Conservation (phyloP, 768 basidiomycete genomes). For the Leccinum pellstonianum region DNA sequence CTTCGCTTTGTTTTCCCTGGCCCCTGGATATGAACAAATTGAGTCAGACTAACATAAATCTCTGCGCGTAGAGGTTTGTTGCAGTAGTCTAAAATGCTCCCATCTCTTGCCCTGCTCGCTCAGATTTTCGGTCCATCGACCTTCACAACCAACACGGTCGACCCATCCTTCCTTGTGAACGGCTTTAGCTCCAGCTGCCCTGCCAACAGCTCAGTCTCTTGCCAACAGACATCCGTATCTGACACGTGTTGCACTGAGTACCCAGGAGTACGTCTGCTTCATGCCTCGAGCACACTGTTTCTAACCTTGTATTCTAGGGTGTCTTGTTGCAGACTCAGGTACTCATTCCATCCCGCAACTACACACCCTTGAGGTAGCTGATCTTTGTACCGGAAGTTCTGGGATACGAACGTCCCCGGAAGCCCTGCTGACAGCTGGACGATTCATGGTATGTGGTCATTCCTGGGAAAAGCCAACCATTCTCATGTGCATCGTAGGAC, state of each 20-base stretch:
- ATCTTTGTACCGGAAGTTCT: conserved; percentile 48
- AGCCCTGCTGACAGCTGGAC: conserved; percentile 73
- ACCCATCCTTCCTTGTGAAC: conserved; percentile 29
- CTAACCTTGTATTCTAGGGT: conserved; percentile 40
- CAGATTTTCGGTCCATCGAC: conserved; percentile 22
- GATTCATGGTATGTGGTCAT: conserved; percentile 54
- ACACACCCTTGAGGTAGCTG: not conserved
- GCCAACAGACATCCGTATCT: conserved; percentile 48
- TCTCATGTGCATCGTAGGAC: conserved; percentile 38
- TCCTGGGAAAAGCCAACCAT: not conserved
- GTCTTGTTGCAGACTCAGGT: conserved; percentile 57
- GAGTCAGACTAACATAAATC: conserved; percentile 6
- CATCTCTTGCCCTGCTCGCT: conserved; percentile 22
- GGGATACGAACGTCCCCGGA: conserved; percentile 64
- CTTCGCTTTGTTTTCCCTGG: not conserved
- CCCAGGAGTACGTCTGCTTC: conserved; percentile 53
- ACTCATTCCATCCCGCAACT: not conserved
- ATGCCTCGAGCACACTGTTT: not conserved
- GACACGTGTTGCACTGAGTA: conserved; percentile 63
- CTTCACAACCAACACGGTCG: conserved; percentile 19
- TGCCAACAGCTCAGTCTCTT: conserved; percentile 48
- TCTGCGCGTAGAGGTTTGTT: not conserved
- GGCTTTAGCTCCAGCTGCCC: conserved; percentile 53
- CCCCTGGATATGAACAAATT: not conserved
- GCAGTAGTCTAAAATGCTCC: conserved; percentile 12